Percentiles rank a stretch among this genome's conserved stretches.
Conservation (phyloP, 257 asterid species). For the Nicotiana sylvestris region DNA sequence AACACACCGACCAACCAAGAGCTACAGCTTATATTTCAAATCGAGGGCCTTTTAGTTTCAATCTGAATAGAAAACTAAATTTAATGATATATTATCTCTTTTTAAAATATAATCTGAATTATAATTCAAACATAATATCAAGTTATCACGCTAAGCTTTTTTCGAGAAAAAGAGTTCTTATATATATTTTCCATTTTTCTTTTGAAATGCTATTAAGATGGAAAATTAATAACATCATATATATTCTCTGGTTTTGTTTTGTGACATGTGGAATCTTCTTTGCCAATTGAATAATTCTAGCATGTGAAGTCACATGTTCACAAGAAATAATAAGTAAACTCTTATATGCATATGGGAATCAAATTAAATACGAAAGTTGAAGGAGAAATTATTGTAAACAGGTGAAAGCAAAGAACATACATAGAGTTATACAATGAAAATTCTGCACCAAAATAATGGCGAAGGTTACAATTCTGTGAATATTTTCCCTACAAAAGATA, state of each 20-base stretch:
- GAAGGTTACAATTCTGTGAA: background rate
- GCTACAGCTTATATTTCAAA: background rate
- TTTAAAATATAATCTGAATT: too few relatives aligned
- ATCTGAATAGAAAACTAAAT: background rate
- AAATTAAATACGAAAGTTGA: background rate
- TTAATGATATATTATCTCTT: too few relatives aligned
- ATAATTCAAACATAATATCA: too few relatives aligned
- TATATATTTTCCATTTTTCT: too few relatives aligned
- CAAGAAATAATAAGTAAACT: background rate
- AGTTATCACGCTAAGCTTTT: too few relatives aligned
- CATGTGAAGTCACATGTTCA: background rate
- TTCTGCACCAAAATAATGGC: background rate
- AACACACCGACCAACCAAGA: constrained; percentile 5
- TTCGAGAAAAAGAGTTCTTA: too few relatives aligned
- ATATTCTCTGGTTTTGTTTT: background rate
- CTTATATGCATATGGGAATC: background rate
- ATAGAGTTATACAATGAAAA: background rate
- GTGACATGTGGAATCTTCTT: background rate
- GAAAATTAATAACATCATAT: background rate
- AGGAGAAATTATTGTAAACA: background rate
- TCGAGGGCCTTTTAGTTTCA: background rate
- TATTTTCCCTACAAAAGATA: background rate
- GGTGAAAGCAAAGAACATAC: background rate
- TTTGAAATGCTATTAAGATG: too few relatives aligned
- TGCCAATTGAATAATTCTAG: background rate